Conservation (phyloP, 495 filamentous ascomycete species). For the Penicillium macrosclerotiorum region DNA sequence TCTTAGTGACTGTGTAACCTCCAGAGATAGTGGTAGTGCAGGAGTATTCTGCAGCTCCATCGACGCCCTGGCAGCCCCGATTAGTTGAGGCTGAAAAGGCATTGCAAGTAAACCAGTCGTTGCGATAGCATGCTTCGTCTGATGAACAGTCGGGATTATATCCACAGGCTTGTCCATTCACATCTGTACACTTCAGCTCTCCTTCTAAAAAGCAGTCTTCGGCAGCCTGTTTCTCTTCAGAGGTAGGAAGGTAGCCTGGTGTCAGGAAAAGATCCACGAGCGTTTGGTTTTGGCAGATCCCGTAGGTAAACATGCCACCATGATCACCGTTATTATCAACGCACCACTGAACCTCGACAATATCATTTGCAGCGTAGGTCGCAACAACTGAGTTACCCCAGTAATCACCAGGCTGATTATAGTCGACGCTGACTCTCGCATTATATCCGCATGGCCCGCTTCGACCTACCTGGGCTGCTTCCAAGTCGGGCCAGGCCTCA, state of each 20-base stretch:
- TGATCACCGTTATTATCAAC: conserved; percentile 60
- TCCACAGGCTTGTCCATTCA: conserved; percentile 49
- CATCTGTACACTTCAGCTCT: conserved; percentile 49
- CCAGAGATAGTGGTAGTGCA: conserved; percentile 53
- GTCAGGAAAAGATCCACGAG: conserved; percentile 52
- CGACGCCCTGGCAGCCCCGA: conserved; percentile 48
- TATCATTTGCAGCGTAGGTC: conserved; percentile 45
- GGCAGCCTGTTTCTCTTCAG: conserved; percentile 52
- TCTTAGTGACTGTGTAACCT: conserved; percentile 55
- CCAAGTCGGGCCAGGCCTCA: conserved; percentile 48
- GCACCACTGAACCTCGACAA: conserved; percentile 54
- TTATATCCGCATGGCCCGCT: conserved; percentile 58
- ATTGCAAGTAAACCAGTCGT: conserved; percentile 61
- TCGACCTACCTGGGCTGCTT: conserved; percentile 44
- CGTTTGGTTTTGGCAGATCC: conserved; percentile 52
- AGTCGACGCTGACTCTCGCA: conserved; percentile 53
- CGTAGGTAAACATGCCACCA: conserved; percentile 59
- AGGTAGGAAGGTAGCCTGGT: conserved; percentile 50
- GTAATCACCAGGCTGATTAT: conserved; percentile 45
- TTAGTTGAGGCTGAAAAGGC: conserved; percentile 33
- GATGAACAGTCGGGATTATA: conserved; percentile 51
- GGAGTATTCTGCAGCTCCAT: conserved; percentile 40
- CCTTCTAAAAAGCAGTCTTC: conserved; percentile 54
- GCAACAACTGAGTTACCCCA: conserved; percentile 48
- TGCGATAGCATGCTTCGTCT: conserved; percentile 48